Percentiles rank a stretch among this genome's conserved stretches.
These are phyloP conservation scores for Pistacia integerrima DNA, from an alignment of 345 rosid species.

Conservation along the genomic window DNA sequence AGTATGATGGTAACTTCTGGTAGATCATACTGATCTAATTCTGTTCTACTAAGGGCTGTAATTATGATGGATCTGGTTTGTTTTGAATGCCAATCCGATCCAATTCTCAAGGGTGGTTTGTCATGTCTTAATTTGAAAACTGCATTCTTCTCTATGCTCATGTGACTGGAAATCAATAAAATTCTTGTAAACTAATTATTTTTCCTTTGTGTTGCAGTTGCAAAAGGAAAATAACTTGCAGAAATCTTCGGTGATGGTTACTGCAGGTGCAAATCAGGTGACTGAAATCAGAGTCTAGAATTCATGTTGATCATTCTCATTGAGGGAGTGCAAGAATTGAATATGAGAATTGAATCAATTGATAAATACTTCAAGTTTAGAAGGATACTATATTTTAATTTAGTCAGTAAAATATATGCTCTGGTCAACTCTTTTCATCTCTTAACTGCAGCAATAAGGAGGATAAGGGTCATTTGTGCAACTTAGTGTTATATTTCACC, in stretches of 20 bases:
- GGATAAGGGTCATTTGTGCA: neutral
- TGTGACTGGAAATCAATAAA: neutral
- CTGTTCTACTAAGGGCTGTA: neutral
- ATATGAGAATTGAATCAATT: neutral
- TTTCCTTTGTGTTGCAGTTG: slow-evolving; percentile 49
- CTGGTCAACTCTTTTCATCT: neutral
- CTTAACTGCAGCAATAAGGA: neutral
- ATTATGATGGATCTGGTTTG: neutral
- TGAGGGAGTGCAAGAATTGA: neutral
- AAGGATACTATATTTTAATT: neutral
- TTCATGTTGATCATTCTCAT: slow-evolving; percentile 11
- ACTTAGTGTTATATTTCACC: slow-evolving; percentile 4
- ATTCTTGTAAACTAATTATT: slow-evolving; percentile 3
- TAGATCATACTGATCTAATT: neutral
- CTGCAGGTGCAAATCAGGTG: slow-evolving; percentile 99
- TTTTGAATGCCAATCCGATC: neutral
- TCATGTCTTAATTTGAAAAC: neutral
- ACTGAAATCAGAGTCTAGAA: neutral
- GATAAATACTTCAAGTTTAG: neutral
- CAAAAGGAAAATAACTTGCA: slow-evolving; percentile 64
- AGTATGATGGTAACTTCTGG: neutral
- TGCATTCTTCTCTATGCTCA: neutral
- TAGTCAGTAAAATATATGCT: neutral
- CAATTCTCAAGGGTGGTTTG: neutral
- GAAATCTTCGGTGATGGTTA: slow-evolving; percentile 86